Evolutionary conservation across 371 early-diverging fungal genomes (phyloP), one percentile per base, ranked within the genome.

Genomic region (Mucor plumbeus): DNA sequence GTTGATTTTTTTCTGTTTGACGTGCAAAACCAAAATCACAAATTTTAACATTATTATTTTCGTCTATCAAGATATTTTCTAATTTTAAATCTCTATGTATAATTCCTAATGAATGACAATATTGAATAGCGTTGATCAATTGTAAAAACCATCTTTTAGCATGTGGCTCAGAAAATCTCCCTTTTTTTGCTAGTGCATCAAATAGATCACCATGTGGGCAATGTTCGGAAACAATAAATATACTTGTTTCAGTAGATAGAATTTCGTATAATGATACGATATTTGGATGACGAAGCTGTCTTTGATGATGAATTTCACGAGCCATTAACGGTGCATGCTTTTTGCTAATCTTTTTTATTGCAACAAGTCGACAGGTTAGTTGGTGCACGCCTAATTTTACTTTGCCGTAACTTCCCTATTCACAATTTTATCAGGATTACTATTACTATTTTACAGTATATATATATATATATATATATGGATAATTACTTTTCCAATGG

Each of bases 1-100:
- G 69, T 63, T 87, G 88, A 62, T 85, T 84, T 43, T 80, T 77
- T 21, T 91, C 89, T 39, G 84, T 87, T 60, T 90, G 86, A 21
- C 91, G 82, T 47, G 94, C 92, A 82, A 95, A 94, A 14, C 96
- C 96, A 86, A 95, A 95, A 80, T 95, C 96, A 59, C 91, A 90
- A 58, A 95, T 80, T 71, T 95, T 95, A 64, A 92, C 85, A 59
- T 89, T 83, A 62, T 88, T 73, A 53, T 92, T 77, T n/a, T 83
- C 75, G 65, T 90, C 92, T 43, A 95, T 75, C n/a, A 95, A 70
- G 40, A 95, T 86, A 74, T 95, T 95, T 75, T 95, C 94, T 31
- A 95, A 81, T 67, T 95, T 95, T 55, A 95, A 79, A 74, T 95
- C 95, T 40, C 92, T 38, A 71, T 94, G 95, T 26, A 92, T 90